Percentiles rank a stretch among this genome's conserved stretches.
Conservation (phyloP, 1,284 basidiomycete genomes). For the Trametes pubescens region DNA sequence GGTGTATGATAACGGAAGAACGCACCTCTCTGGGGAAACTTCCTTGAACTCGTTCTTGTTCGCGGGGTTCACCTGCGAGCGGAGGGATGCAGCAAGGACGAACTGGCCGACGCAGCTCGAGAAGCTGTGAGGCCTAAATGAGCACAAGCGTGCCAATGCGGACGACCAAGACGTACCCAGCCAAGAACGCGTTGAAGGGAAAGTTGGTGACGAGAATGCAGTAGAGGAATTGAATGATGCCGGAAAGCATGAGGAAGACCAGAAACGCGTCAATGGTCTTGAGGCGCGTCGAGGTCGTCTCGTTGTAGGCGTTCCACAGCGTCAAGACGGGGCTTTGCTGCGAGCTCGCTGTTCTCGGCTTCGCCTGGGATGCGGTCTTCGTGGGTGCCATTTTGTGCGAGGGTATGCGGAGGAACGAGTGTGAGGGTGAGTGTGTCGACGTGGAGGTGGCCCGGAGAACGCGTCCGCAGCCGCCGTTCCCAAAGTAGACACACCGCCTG, state of each 20-base stretch:
- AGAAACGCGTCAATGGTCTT: constrained; percentile 96
- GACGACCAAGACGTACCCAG: constrained; percentile 73
- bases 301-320: constrained; percentile 81
- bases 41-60: constrained; percentile 86
- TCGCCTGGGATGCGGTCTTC: constrained; percentile 20
- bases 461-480: constrained; percentile 26
- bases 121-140: constrained; percentile 65
- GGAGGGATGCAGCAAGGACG: constrained; percentile 91
- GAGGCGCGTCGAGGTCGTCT: constrained; percentile 82
- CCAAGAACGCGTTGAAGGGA: constrained; percentile 97
- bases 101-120: constrained; percentile 96
- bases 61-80: constrained; percentile 91
- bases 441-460: constrained; percentile 30
- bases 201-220: constrained; percentile 92
- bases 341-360: constrained; percentile 37
- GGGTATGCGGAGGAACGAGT: constrained; percentile 23
- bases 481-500: constrained; percentile 16
- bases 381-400: constrained; percentile 34
- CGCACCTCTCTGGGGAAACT: constrained; percentile 94
- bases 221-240: constrained; percentile 91
- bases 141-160: not conserved
- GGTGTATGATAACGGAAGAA: constrained; percentile 10
- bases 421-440: constrained; percentile 34
- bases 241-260: constrained; percentile 91
- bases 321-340: constrained; percentile 57